A percentile compares a stretch with the other conserved stretches of the same genome.
Evolutionary conservation across 441 rosid genomes (phyloP).

Genomic region (Corymbia calophylla): DNA sequence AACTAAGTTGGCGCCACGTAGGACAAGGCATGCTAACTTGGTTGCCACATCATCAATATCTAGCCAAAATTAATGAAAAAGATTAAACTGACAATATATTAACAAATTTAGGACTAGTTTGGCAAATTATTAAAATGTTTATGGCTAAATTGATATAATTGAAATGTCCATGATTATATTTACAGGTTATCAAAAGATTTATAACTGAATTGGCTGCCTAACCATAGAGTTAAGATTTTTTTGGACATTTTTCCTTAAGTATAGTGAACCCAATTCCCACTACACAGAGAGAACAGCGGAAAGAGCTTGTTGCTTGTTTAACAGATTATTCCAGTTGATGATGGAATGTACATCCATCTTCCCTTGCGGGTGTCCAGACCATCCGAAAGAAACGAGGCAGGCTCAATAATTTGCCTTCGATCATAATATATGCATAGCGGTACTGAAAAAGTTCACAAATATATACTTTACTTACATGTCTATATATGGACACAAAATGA

Average conservation of each 20-base stretch:
- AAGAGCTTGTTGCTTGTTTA: neutral
- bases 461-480: neutral
- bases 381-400: neutral
- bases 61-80: too few relatives aligned
- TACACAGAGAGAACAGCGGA: neutral
- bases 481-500: neutral
- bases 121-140: too few relatives aligned
- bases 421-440: neutral
- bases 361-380: neutral
- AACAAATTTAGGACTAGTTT: too few relatives aligned
- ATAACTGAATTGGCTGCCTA: too few relatives aligned
- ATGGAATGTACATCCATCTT: neutral
- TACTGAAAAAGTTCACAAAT: neutral
- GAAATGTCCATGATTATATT: neutral
- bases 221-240: too few relatives aligned
- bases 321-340: neutral
- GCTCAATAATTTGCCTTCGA: neutral
- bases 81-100: neutral
- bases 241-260: neutral
- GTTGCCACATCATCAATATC: neutral
- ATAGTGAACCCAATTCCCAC: neutral
- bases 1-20: fast-evolving
- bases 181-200: too few relatives aligned
- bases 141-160: neutral
- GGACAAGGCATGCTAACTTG: too few relatives aligned